Evolutionary conservation across 805 yeast species (phyloP).

Genomic region (Peterozyma xylosa): DNA sequence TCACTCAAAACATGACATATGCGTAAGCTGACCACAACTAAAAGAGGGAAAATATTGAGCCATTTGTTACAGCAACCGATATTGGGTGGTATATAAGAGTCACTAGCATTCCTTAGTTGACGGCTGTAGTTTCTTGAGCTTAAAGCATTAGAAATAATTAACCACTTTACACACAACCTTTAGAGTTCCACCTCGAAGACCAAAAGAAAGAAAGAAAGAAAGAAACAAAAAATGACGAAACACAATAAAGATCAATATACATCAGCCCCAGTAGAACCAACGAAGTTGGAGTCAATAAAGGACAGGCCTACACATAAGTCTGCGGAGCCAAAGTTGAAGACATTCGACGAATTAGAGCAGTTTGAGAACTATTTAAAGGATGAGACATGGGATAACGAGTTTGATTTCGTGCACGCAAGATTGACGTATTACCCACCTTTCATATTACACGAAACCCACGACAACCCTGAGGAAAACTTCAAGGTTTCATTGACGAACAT

Average conservation of each 20-base stretch:
- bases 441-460: conserved; percentile 56
- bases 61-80: too few relatives aligned
- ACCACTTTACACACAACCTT: too few relatives aligned
- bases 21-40: too few relatives aligned
- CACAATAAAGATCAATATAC: conserved; percentile 2
- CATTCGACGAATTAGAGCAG: conserved; percentile 53
- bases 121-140: too few relatives aligned
- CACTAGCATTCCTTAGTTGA: too few relatives aligned
- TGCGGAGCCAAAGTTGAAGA: conserved; percentile 17
- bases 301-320: conserved; percentile 6
- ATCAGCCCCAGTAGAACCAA: conserved; percentile 8
- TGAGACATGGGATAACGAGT: conserved; percentile 73
- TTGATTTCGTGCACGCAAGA: conserved; percentile 60
- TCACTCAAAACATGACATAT: too few relatives aligned
- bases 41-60: too few relatives aligned
- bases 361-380: conserved; percentile 62
- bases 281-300: conserved; percentile 6
- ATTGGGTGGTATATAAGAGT: too few relatives aligned
- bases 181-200: too few relatives aligned
- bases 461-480: conserved; percentile 56
- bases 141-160: too few relatives aligned
- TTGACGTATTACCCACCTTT: conserved; percentile 70
- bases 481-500: conserved; percentile 68
- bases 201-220: conserved; percentile 2
- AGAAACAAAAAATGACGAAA: conserved; percentile 7